Evolutionary conservation across 2,329 filamentous ascomycete genomes (phyloP).

Genomic region (Elsinoe fawcettii): DNA sequence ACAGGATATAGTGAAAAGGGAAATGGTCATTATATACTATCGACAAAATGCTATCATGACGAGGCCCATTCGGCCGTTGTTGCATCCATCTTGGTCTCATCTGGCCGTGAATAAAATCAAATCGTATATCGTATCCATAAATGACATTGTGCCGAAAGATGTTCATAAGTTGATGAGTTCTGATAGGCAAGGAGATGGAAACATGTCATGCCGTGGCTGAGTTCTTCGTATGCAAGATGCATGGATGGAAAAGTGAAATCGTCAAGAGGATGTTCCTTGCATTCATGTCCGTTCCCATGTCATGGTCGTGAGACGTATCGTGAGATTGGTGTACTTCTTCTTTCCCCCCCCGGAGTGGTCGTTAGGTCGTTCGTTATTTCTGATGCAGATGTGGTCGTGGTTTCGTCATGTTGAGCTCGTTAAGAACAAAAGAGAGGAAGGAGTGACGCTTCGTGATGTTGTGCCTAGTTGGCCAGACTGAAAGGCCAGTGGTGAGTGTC

Average conservation of each 20-base stretch:
- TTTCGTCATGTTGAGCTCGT: constrained; percentile 3
- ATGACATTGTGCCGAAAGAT: not conserved
- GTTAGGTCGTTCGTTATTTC: constrained; percentile 8
- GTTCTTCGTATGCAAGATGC: not conserved
- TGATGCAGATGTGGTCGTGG: not conserved
- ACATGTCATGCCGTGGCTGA: not conserved
- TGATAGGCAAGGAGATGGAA: not conserved
- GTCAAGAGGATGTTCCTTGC: not conserved
- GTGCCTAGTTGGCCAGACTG: not conserved
- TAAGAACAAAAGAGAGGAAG: constrained; percentile 1
- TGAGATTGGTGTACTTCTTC: constrained; percentile 12
- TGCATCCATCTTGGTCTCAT: not conserved
- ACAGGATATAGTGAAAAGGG: too few species aligned
- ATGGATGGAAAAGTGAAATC: not conserved
- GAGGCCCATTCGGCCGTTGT: not conserved
- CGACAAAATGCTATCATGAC: not conserved
- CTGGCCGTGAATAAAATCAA: not conserved
- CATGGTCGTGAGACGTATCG: constrained; percentile 14
- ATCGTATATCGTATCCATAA: constrained; percentile 1
- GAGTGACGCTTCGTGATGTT: not conserved
- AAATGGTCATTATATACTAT: constrained; percentile 11
- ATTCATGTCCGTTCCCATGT: constrained; percentile 5
- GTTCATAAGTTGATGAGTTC: not conserved
- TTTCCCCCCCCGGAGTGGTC: constrained; percentile 7
- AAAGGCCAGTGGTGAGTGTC: not conserved